Base-by-base conservation (phyloP, 1,284 basidiomycete species). In the Ustilago bromivora region DNA sequence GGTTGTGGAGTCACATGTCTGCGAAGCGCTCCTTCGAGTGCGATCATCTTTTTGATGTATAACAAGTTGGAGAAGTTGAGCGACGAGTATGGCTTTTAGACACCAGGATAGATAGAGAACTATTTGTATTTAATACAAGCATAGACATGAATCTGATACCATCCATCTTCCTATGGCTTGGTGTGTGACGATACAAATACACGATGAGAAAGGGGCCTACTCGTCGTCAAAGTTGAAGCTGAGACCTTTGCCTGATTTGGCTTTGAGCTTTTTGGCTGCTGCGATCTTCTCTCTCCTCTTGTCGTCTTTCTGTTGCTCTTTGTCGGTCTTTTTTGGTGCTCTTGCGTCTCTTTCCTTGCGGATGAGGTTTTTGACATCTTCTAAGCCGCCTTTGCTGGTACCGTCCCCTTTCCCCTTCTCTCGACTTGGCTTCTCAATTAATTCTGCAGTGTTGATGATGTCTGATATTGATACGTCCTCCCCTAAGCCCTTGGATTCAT, bases 1-100 rank as follows among this genome's bases (percentile, higher is more conserved):
- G 96, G n/a, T 0, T 95, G 95, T 86, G 96, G 94, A 7, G 91
- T 98, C 79, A 98, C 96, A 0, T 92, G 95, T 52, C 90, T 93
- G 34, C 88, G 95, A 63, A 92, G 93, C 0, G 92, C 95, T 60
- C 96, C 96, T 1, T 77, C 71, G 38, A 84, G 82, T 47, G 84
- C 78, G 52, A 73, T 78, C 60, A 79, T 78, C 58, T 74, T 76
- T 57, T 49, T 77, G 51, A 68, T 83, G 68, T 83, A 83, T 61
- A 83, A 83, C 77, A 84, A 83, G 67, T 54, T 84, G 34, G 83
- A 83, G 61, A 70, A 71, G 40, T 52, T 73, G 15, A 78, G 77
- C 35, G 82, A 82, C 40, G 43, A 46, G 23, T 72, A 79, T 47
- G 82, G 77, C 15, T 61, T 81, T 8, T 82, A 57, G 57, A 58